A percentile compares a stretch with the other conserved stretches of the same genome.
These are phyloP conservation scores for Funneliformis geosporum DNA, from an alignment of 192 early-diverging fungal species.

Conservation along the genomic window DNA sequence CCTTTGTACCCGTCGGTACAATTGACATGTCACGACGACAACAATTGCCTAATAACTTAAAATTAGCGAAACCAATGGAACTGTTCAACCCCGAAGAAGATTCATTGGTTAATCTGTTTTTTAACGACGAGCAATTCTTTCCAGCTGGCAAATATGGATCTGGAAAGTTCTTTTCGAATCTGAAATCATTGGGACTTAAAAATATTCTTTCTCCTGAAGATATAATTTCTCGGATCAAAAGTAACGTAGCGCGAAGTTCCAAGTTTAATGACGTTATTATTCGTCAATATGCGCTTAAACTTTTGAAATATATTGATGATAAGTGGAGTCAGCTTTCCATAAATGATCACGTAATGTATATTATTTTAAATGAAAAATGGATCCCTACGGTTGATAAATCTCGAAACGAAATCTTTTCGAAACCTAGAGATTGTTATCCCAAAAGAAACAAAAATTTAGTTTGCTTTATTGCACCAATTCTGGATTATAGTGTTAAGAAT, in stretches of 20 bases:
- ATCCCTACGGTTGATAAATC: not conserved
- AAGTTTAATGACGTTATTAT: no score
- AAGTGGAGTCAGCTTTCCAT: no score
- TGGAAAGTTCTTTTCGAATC: not conserved
- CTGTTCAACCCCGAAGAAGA: not conserved
- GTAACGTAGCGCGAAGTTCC: no score
- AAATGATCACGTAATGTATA: no score
- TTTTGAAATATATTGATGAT: no score
- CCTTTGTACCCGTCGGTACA: not conserved
- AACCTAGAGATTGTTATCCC: not conserved
- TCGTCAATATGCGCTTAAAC: no score
- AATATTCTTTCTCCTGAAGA: not conserved
- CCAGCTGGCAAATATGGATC: not conserved
- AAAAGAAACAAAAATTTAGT: not conserved
- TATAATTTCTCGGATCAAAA: no score
- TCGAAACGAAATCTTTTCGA: not conserved
- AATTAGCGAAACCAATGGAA: not conserved
- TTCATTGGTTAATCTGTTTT: not conserved
- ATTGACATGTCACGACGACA: not conserved
- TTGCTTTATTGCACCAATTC: not conserved
- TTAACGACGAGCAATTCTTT: not conserved
- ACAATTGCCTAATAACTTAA: not conserved
- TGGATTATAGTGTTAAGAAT: not conserved
- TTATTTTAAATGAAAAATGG: not conserved
- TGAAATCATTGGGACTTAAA: not conserved